phyloP scores from a whole-genome alignment of 108 stramenopile species.

The Pseudonitzschia multistriata region DNA sequence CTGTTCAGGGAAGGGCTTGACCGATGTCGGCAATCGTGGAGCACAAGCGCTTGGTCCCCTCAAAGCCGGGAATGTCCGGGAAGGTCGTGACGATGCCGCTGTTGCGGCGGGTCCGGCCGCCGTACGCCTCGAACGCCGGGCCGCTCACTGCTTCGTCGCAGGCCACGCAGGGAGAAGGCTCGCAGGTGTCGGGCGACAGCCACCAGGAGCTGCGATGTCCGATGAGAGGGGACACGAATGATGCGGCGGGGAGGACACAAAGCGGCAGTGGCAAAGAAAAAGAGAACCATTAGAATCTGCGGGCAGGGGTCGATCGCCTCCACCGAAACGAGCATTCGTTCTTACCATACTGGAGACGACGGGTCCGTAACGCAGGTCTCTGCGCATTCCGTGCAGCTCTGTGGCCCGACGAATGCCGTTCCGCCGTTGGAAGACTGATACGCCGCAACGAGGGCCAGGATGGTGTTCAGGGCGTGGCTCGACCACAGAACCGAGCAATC shows the following conservation, averaged over 20 bases:
- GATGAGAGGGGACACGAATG: too few relatives aligned
- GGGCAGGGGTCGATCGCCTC: too few relatives aligned
- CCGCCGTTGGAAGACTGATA: background rate
- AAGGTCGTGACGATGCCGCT: background rate
- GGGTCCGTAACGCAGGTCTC: background rate
- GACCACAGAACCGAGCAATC: constrained; percentile 4
- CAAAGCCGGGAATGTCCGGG: background rate
- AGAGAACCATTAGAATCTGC: background rate
- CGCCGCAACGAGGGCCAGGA: background rate
- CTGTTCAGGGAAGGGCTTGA: background rate
- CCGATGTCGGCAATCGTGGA: background rate
- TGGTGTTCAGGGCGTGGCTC: background rate
- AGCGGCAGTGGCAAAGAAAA: background rate
- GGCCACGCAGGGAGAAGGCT: background rate
- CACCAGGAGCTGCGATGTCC: too few relatives aligned
- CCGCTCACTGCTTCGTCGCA: background rate
- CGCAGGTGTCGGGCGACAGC: background rate
- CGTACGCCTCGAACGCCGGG: background rate
- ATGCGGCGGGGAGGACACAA: background rate
- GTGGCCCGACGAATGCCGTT: background rate
- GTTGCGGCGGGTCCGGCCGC: constrained; percentile 2
- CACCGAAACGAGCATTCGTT: too few relatives aligned
- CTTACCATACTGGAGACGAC: background rate
- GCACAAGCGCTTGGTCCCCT: background rate
- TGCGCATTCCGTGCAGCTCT: background rate